phyloP scores from a whole-genome alignment of 2,329 filamentous ascomycete species.

The Paraphaeosphaeria sporulosa region DNA sequence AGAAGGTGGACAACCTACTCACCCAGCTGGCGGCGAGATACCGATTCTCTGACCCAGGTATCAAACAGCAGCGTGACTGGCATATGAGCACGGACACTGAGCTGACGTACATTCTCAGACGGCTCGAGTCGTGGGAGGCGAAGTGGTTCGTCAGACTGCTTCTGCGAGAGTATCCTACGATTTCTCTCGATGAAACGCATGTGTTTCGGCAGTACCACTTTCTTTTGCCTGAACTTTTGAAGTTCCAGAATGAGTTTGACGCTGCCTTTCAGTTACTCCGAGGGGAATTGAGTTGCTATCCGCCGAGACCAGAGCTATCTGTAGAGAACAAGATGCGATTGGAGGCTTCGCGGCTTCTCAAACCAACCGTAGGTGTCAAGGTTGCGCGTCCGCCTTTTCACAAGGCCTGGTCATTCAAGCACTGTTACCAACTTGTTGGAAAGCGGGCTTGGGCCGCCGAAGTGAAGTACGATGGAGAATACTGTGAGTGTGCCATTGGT shows the following conservation, averaged over 20 bases:
- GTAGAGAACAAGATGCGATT: conserved; percentile 43
- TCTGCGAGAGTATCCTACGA: conserved; percentile 76
- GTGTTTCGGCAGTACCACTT: conserved; percentile 71
- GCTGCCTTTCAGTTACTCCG: conserved; percentile 66
- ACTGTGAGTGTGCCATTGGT: conserved; percentile 61
- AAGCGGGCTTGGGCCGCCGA: conserved; percentile 74
- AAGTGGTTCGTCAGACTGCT: conserved; percentile 90
- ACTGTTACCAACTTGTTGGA: conserved; percentile 72
- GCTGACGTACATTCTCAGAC: conserved; percentile 53
- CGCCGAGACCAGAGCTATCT: conserved; percentile 43
- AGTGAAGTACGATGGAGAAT: conserved; percentile 76
- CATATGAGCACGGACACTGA: conserved; percentile 33
- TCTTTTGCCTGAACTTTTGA: conserved; percentile 72
- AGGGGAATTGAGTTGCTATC: conserved; percentile 48
- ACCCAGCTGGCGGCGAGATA: conserved; percentile 72
- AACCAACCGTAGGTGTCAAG: conserved; percentile 53
- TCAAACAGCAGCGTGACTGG: conserved; percentile 30
- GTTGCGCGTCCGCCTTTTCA: conserved; percentile 54
- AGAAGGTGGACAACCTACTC: conserved; percentile 75
- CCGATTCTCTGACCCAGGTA: conserved; percentile 72
- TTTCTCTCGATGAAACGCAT: conserved; percentile 65
- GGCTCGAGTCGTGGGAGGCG: conserved; percentile 67
- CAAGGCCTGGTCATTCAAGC: conserved; percentile 67
- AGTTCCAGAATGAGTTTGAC: conserved; percentile 73
- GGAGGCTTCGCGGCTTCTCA: conserved; percentile 49